Evolutionary conservation across 2,329 filamentous ascomycete species (phyloP), one percentile per base, ranked within the genome.

Genomic region (Diaporthe destruens): DNA sequence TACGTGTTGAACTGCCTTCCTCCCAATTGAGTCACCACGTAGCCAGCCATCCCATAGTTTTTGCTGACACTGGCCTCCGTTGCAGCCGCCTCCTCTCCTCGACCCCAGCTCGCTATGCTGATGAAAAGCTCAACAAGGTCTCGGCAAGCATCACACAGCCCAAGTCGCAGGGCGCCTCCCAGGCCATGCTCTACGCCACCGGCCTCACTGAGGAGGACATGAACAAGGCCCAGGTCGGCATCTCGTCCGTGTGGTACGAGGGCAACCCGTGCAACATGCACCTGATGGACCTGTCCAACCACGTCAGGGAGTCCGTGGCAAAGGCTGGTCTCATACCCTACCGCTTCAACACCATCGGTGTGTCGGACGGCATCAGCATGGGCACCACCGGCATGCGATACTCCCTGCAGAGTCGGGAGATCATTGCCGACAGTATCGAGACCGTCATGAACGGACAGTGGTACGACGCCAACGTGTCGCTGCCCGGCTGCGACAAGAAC

Each of bases 181-280:
- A 99, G 86, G 96, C 97, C 76, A 99, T 99, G 97, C 88, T 99
- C 72, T 99, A 98, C 87, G 96, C 94, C 77, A 98, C 96, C 1
- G 97, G 97, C 69, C 87, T 99, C 79, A 90, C 86, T 54, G 94
- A 97, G 80, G 88, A 89, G 71, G 95, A 98, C 83, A 94, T 98
- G 92, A 92, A 93, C 86, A 99, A 98, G 87, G 93, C 96, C 34
- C 97, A 99, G 86, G 92, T 99, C 77, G 96, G 96, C 77, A 98
- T 99, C 81, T 97, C 96, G 54, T 98, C 95, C 7, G 95, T 98
- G 74, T 99, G 96, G 96, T 98, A 96, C 85, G 93, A 94, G 78
- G 96, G 96, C 72, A 99, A 99, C 85, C 96, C 96, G 34, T 99
- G 96, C 88, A 99, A 99, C 86, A 99, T 98, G 96, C 96, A 99